phyloP scores from a whole-genome alignment of 2,329 filamentous ascomycete genomes.

The Ophiostoma sp. region DNA sequence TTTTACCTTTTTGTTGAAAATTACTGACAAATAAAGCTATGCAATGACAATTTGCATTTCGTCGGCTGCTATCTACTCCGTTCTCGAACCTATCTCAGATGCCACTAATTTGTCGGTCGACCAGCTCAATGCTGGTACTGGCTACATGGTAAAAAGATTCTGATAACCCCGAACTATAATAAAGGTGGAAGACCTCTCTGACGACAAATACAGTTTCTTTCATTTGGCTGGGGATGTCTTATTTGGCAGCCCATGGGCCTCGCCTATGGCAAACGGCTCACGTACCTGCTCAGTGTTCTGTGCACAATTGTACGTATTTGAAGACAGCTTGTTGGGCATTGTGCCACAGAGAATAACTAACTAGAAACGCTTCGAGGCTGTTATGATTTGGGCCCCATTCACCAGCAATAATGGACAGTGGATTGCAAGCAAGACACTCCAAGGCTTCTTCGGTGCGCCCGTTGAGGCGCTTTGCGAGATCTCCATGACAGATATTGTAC shows the following conservation, averaged over 20 bases:
- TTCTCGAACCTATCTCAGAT: background rate
- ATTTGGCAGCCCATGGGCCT: background rate
- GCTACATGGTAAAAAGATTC: constrained; percentile 2
- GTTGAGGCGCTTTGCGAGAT: background rate
- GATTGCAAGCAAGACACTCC: constrained; percentile 5
- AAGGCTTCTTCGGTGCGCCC: background rate
- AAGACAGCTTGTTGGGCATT: background rate
- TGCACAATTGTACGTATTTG: background rate
- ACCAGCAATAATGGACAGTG: background rate
- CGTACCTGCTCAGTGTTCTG: background rate
- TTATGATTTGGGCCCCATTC: background rate
- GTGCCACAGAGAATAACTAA: background rate
- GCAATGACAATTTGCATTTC: background rate
- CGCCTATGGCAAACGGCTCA: background rate
- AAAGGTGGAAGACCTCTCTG: too few relatives aligned
- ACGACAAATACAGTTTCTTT: background rate
- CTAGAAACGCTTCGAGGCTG: background rate
- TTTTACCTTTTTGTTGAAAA: background rate
- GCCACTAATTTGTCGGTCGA: background rate
- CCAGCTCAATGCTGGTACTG: background rate
- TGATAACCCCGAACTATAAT: too few relatives aligned
- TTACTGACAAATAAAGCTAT: background rate
- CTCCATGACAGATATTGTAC: background rate
- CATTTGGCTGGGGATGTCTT: background rate
- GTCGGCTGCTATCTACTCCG: background rate